Evolutionary conservation across 2,329 filamentous ascomycete species (phyloP), one percentile per base, ranked within the genome.

Genomic region (Cladophialophora exuberans): DNA sequence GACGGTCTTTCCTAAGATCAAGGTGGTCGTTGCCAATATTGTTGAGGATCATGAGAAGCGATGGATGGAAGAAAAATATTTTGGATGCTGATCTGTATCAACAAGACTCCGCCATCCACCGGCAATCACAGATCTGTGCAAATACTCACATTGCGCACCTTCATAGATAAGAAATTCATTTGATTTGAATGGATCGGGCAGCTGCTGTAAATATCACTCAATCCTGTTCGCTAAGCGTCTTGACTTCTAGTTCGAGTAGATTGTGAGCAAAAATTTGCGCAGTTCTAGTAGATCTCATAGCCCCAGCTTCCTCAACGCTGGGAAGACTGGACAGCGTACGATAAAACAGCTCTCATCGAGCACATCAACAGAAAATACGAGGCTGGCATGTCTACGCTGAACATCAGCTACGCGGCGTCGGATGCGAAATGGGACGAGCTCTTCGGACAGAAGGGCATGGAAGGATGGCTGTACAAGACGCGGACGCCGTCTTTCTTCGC

Each of bases 41-140:
- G 85, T 92, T 23, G 83, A 87, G 52, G 90, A 96, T 64, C 83
- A 87, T 59, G 90, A 97, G 72, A 84, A 88, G 62, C 82, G 92
- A 60, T 97, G 92, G 92, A 84, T 97, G 42, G 93, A 97, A 76
- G 85, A 84, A 69, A 85, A 85, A 66, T 97, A 97, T 72, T 87
- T 96, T 70, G 86, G 92, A n/a, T 96, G 91, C 72, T 96, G 20
- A 9, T 43, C n/a, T 31, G n/a, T 13, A n/a, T n/a, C n/a, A n/a
- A n/a, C n/a, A n/a, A n/a, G n/a, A n/a, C n/a, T n/a, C n/a, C n/a
- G n/a, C n/a, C n/a, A n/a, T n/a, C n/a, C n/a, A n/a, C n/a, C n/a
- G n/a, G n/a, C n/a, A n/a, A n/a, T n/a, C n/a, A n/a, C n/a, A n/a
- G n/a, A n/a, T n/a, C n/a, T n/a, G n/a, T n/a, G n/a, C n/a, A n/a